Base-by-base conservation (phyloP, 352 stramenopile species). In the Peronospora destructor region DNA sequence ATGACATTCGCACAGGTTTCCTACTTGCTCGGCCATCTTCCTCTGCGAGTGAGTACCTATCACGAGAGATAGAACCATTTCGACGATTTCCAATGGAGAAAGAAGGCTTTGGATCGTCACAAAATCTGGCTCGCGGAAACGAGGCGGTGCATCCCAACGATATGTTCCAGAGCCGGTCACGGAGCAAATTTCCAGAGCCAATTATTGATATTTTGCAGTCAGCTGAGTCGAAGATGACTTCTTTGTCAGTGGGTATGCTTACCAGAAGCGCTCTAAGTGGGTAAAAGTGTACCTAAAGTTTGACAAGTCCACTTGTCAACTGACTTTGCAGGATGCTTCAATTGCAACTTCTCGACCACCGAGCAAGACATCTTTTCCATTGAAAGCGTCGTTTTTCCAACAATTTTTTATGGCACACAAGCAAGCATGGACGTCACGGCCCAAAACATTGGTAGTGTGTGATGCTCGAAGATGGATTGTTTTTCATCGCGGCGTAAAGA, bases 251-350 rank as follows among this genome's bases (percentile, higher is more conserved):
- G 76, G 80, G 0, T 85, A 68, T 37, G 80, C 64, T 16, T 91
- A 88, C 43, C 80, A 91, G 46, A 87, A 91, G 51, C 61, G 66
- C 5, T 69, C 76, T 0, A 84, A 87, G 42, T 91, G 80, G 80
- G 71, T 71, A 0, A 87, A 87, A 30, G 76, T 87, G 19, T 63
- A 74, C 7, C 49, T 91, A 6, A 83, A 68, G 25, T 83, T 91
- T 26, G 73, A 91, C 30, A 86, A 88, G 42, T 39, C 62, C 2
- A 85, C 68, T 8, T 87, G 76, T 26, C 43, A 79, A 47, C 51
- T 84, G 7, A 62, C 55, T 17, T 33, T 84, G 13, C 61, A 85
- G 30, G 71, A 85, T 16, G 60, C 64, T 2, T 34, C 65, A 21
- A 37, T 36, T 35, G 32, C 25, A 9, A 9, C 38, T 0, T 46